Percentiles rank a stretch among this genome's conserved stretches.
phyloP scores from a whole-genome alignment of 2,329 filamentous ascomycete genomes.

The Aspergillus tanneri region DNA sequence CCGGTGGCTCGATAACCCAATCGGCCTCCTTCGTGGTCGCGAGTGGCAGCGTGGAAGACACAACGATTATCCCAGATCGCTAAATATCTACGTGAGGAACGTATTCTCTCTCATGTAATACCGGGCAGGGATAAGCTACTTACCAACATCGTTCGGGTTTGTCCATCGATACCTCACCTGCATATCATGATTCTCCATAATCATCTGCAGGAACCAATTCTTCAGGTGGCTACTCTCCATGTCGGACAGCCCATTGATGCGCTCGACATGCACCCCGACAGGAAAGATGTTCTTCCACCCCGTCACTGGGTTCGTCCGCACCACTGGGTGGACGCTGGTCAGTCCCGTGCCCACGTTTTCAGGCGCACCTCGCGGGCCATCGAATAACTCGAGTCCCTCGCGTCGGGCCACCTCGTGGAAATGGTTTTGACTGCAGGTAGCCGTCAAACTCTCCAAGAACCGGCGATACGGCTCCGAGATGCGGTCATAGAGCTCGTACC shows the following conservation, averaged over 20 bases:
- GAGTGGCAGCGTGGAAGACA: constrained; percentile 56
- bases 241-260: constrained; percentile 31
- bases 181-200: constrained; percentile 40
- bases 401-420: constrained; percentile 27
- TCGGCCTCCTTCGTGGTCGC: constrained; percentile 52
- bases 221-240: constrained; percentile 31
- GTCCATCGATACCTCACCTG: constrained; percentile 39
- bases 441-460: constrained; percentile 40
- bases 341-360: constrained; percentile 56
- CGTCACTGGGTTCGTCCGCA: constrained; percentile 54
- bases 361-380: constrained; percentile 48
- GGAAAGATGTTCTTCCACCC: constrained; percentile 38
- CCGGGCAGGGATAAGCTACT: too few species aligned
- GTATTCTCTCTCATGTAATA: background rate
- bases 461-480: constrained; percentile 36
- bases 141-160: constrained; percentile 40
- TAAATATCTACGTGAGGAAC: background rate
- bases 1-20: constrained; percentile 53
- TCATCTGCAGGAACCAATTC: constrained; percentile 35
- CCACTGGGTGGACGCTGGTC: constrained; percentile 42
- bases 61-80: constrained; percentile 61
- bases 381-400: constrained; percentile 28
- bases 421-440: constrained; percentile 26
- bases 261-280: constrained; percentile 25
- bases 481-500: constrained; percentile 43